A percentile compares a stretch with the other conserved stretches of the same genome.
Evolutionary conservation across 2,329 filamentous ascomycete genomes (phyloP).

Genomic region (Fusarium nisikadoi): DNA sequence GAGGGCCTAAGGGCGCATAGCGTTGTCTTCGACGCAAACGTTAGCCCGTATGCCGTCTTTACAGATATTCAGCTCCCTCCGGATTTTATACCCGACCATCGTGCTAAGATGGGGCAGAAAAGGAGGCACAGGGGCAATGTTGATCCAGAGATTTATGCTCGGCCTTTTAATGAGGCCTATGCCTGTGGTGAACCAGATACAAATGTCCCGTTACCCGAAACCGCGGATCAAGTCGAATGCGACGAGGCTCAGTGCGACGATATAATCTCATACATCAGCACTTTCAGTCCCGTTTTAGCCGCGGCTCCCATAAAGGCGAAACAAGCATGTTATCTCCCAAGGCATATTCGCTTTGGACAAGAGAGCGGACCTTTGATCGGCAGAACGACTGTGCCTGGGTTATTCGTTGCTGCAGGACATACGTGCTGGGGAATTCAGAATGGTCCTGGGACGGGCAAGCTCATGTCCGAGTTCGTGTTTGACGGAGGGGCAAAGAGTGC

Average conservation of each 20-base stretch:
- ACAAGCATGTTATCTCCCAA: conserved; percentile 95
- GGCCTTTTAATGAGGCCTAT: conserved; percentile 90
- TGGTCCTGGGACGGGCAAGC: conserved; percentile 83
- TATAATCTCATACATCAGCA: conserved; percentile 79
- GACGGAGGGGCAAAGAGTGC: conserved; percentile 77
- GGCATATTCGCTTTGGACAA: conserved; percentile 71
- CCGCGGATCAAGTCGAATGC: conserved; percentile 78
- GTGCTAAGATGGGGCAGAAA: conserved; percentile 59
- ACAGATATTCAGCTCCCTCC: conserved; percentile 82
- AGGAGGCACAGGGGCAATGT: conserved; percentile 70
- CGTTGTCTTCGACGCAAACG: conserved; percentile 71
- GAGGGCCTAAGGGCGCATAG: conserved; percentile 71
- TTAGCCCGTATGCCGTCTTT: conserved; percentile 83
- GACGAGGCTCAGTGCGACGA: conserved; percentile 85
- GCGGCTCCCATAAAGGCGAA: conserved; percentile 75
- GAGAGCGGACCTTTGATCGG: conserved; percentile 80
- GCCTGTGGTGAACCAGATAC: conserved; percentile 93
- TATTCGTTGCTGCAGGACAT: conserved; percentile 88
- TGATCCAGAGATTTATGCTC: conserved; percentile 92
- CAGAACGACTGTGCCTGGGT: conserved; percentile 74
- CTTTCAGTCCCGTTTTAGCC: conserved; percentile 73
- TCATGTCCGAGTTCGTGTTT: conserved; percentile 83
- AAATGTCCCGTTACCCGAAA: conserved; percentile 76
- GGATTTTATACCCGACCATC: conserved; percentile 67
- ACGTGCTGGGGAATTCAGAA: conserved; percentile 99